Conservation (phyloP, 768 basidiomycete species). For the Phylloporus rhodoxanthus region DNA sequence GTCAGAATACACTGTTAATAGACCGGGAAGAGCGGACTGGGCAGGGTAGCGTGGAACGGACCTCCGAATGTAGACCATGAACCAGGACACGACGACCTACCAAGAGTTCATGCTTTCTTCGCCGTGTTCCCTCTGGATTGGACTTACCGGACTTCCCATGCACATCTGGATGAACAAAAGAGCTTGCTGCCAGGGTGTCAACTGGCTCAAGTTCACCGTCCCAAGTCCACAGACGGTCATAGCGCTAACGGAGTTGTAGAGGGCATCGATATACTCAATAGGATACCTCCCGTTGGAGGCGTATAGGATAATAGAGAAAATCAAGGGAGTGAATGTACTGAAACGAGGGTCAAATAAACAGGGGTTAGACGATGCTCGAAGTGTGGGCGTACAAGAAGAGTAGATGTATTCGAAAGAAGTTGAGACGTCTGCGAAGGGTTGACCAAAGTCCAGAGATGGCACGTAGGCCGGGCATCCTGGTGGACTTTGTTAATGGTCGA, state of each 20-base stretch:
- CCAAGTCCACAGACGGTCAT: constrained; percentile 76
- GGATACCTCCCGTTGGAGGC: constrained; percentile 70
- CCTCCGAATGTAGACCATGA: constrained; percentile 77
- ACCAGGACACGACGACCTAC: constrained; percentile 77
- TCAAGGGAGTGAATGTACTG: constrained; percentile 73
- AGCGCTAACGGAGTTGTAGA: constrained; percentile 73
- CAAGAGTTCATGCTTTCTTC: background rate
- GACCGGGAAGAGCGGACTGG: background rate
- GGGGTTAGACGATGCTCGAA: constrained; percentile 1
- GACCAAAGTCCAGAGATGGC: constrained; percentile 14
- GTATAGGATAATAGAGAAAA: constrained; percentile 77
- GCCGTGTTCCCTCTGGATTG: background rate
- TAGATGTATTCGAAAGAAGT: constrained; percentile 61
- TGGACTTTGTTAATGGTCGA: background rate
- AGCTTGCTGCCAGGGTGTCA: constrained; percentile 66
- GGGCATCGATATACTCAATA: constrained; percentile 68
- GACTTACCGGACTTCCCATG: constrained; percentile 63
- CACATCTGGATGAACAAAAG: constrained; percentile 76
- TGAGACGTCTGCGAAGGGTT: constrained; percentile 44
- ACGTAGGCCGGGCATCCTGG: constrained; percentile 7
- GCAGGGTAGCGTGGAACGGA: constrained; percentile 19
- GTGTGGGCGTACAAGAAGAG: constrained; percentile 49
- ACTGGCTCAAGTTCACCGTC: constrained; percentile 59
- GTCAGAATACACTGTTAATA: background rate
- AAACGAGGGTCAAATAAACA: constrained; percentile 2